Conservation (phyloP, 257 asterid species). For the Ophiorrhiza pumila region DNA sequence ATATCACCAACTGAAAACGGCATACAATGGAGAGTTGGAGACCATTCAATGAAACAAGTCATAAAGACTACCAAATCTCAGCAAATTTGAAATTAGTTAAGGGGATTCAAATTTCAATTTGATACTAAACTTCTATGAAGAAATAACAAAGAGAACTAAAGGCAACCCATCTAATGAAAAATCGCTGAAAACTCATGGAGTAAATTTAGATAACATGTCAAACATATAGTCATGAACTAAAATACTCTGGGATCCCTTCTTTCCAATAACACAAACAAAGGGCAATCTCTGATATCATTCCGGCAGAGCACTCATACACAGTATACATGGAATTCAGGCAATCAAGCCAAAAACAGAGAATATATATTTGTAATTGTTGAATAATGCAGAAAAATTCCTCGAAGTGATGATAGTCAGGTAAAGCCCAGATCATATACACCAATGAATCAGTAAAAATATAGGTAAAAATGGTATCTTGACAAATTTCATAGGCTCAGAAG, state of each 20-base stretch:
- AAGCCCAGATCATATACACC: neutral
- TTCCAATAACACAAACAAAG: neutral
- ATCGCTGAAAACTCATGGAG: too few relatives aligned
- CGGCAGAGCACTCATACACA: neutral
- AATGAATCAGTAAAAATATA: neutral
- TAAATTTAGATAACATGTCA: too few relatives aligned
- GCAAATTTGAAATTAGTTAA: neutral
- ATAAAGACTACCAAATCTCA: neutral
- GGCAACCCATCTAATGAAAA: neutral
- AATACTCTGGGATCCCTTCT: neutral
- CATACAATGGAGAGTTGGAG: neutral
- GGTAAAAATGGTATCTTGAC: slow-evolving; percentile 7
- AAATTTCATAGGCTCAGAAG: neutral
- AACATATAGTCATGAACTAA: neutral
- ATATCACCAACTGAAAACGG: neutral
- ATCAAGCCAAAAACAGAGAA: neutral
- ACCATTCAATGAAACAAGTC: neutral
- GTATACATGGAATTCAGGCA: neutral
- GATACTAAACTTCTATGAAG: neutral
- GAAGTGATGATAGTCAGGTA: neutral
- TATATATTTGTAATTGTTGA: neutral
- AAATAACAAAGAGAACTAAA: neutral
- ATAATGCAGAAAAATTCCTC: neutral
- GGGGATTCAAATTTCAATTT: neutral
- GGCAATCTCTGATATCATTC: neutral